These are phyloP conservation scores for Quercus dentata DNA, from an alignment of 306 rosid species.

Conservation along the genomic window DNA sequence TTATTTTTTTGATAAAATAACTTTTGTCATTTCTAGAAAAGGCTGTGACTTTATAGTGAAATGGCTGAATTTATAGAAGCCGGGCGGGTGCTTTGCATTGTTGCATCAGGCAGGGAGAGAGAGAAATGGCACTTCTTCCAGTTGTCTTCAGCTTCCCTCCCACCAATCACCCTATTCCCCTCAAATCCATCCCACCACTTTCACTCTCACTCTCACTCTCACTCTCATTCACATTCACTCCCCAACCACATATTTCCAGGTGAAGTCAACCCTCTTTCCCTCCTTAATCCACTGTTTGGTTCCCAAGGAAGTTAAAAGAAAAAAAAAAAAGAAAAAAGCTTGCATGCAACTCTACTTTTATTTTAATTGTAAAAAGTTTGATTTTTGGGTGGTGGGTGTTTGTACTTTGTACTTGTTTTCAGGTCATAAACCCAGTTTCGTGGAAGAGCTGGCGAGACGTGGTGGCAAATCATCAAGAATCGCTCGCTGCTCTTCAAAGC, in stretches of 20 bases:
- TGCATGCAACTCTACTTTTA: no score
- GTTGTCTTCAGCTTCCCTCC: not conserved
- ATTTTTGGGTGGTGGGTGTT: not conserved
- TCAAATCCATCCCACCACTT: not conserved
- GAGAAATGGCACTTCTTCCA: slow-evolving; percentile 13
- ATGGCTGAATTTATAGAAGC: no score
- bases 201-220: not conserved
- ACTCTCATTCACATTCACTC: not conserved
- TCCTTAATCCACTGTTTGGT: not conserved
- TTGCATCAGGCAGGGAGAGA: not conserved
- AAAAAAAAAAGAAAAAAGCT: no score
- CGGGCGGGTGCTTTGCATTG: no score
- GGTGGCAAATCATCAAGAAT: slow-evolving; percentile 14
- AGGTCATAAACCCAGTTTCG: slow-evolving; percentile 29
- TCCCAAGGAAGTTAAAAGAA: not conserved
- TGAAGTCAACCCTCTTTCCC: not conserved
- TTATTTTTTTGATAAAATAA: no score
- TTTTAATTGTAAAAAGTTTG: not conserved
- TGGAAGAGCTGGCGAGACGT: slow-evolving; percentile 22
- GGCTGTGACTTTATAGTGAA: no score
- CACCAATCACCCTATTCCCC: not conserved
- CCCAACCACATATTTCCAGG: slow-evolving; percentile 9
- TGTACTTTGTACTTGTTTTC: not conserved
- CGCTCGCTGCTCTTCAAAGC: slow-evolving; percentile 24
- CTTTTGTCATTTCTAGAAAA: no score